phyloP scores from a whole-genome alignment of 352 stramenopile genomes.

The Chloridella minuta region DNA sequence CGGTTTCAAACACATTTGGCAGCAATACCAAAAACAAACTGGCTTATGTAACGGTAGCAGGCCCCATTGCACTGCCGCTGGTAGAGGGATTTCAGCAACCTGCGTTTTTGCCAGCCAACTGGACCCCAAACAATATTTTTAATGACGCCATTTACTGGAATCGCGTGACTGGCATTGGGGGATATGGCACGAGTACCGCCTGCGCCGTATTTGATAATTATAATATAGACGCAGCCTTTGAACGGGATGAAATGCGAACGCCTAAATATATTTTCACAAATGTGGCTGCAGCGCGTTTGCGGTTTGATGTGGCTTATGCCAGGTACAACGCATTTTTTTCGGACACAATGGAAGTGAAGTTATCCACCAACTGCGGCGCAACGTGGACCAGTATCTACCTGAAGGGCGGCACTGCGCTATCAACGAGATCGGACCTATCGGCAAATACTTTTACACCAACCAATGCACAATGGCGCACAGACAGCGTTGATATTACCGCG shows the following conservation, averaged over 20 bases:
- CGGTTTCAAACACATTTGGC: background rate
- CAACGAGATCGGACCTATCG: background rate
- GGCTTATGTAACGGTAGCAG: background rate
- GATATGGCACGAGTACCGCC: background rate
- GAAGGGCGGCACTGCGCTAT: background rate
- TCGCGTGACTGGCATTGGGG: background rate
- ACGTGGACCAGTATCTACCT: background rate
- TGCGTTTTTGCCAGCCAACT: background rate
- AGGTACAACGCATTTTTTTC: background rate
- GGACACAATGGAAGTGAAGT: background rate
- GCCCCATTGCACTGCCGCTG: background rate
- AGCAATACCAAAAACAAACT: background rate
- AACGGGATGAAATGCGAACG: background rate
- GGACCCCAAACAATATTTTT: background rate
- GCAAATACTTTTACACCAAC: background rate
- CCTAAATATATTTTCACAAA: background rate
- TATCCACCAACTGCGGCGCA: background rate
- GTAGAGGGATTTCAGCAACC: background rate
- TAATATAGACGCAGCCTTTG: background rate
- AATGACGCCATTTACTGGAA: background rate
- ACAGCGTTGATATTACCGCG: background rate
- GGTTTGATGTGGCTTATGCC: background rate
- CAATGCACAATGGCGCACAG: background rate
- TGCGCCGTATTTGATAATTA: constrained; percentile 1
- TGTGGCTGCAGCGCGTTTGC: background rate